A percentile compares a stretch with the other conserved stretches of the same genome.
Evolutionary conservation across 2,329 filamentous ascomycete species (phyloP).

Genomic region (Arthrobotrys pseudoclavata): DNA sequence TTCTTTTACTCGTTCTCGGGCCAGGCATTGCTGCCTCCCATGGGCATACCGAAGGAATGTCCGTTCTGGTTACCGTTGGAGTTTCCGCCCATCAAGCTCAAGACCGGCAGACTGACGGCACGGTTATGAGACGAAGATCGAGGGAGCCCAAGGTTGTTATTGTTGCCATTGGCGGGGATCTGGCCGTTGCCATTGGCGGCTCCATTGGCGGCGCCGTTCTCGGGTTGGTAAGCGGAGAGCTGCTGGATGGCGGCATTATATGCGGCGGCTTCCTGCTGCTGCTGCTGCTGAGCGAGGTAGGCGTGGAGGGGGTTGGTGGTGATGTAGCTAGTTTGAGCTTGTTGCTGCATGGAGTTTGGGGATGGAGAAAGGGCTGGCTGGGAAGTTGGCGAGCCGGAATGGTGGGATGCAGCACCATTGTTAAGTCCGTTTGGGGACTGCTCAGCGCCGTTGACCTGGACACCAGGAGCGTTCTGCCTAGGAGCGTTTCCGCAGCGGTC

Average conservation of each 20-base stretch:
- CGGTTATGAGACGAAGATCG: slow-evolving; percentile 75
- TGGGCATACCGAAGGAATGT: slow-evolving; percentile 67
- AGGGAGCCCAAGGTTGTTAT: slow-evolving; percentile 66
- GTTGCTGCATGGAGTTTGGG: slow-evolving; percentile 62
- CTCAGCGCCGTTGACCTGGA: slow-evolving; percentile 64
- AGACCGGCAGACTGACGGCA: slow-evolving; percentile 86
- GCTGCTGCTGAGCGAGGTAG: slow-evolving; percentile 75
- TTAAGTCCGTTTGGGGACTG: slow-evolving; percentile 61
- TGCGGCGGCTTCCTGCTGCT: slow-evolving; percentile 78
- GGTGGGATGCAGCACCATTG: slow-evolving; percentile 59
- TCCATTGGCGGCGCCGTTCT: slow-evolving; percentile 63
- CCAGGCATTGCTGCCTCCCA: slow-evolving; percentile 51
- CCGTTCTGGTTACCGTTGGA: slow-evolving; percentile 72
- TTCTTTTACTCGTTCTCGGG: slow-evolving; percentile 53
- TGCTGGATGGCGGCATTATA: slow-evolving; percentile 87
- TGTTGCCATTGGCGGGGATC: slow-evolving; percentile 64
- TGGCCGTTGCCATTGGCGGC: slow-evolving; percentile 65
- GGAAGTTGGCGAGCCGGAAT: slow-evolving; percentile 49
- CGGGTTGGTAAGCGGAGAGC: slow-evolving; percentile 74
- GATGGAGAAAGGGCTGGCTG: slow-evolving; percentile 58
- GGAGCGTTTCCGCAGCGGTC: slow-evolving; percentile 97
- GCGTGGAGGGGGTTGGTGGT: slow-evolving; percentile 63
- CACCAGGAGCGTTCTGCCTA: slow-evolving; percentile 72
- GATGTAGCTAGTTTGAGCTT: slow-evolving; percentile 61
- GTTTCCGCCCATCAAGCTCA: slow-evolving; percentile 74